phyloP scores from a whole-genome alignment of 2,329 filamentous ascomycete genomes.

The Didymella arachidicola region DNA sequence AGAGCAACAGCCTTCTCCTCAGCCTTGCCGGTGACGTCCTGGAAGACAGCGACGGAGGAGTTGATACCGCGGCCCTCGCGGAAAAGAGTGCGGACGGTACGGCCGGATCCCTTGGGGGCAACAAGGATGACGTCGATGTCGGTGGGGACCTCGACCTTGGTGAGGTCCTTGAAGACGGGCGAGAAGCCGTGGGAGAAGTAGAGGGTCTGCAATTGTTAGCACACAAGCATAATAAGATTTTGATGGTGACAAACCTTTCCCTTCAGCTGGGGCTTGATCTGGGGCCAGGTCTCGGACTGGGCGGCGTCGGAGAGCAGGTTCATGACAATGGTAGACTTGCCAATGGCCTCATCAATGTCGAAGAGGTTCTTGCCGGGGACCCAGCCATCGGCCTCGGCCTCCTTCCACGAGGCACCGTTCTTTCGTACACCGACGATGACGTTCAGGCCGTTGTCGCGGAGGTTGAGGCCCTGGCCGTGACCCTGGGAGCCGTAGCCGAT shows the following conservation, averaged over 20 bases:
- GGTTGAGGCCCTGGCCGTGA: slow-evolving; percentile 98
- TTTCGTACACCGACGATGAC: slow-evolving; percentile 99
- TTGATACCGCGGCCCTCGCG: slow-evolving; percentile 99
- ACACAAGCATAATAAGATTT: background rate
- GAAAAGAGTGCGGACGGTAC: slow-evolving; percentile 98
- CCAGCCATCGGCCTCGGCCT: slow-evolving; percentile 97
- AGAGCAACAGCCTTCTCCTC: slow-evolving; percentile 97
- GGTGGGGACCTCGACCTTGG: slow-evolving; percentile 94
- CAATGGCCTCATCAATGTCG: slow-evolving; percentile 95
- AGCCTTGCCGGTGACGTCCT: slow-evolving; percentile 97
- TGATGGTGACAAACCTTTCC: slow-evolving; percentile 75
- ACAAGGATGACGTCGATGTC: slow-evolving; percentile 99
- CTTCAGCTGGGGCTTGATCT: slow-evolving; percentile 98
- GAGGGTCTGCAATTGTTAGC: slow-evolving; percentile 74
- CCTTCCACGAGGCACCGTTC: slow-evolving; percentile 98
- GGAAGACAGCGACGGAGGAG: slow-evolving; percentile 97
- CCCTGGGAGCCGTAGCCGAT: slow-evolving; percentile 99
- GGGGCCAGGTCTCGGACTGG: slow-evolving; percentile 98
- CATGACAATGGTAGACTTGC: slow-evolving; percentile 94
- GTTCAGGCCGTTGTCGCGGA: slow-evolving; percentile 99
- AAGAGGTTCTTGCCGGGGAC: slow-evolving; percentile 98
- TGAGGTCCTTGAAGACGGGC: slow-evolving; percentile 99
- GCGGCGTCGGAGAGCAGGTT: slow-evolving; percentile 98
- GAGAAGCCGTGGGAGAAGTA: slow-evolving; percentile 99
- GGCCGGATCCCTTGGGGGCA: slow-evolving; percentile 98